Evolutionary conservation across 352 stramenopile genomes (phyloP), one percentile per base, ranked within the genome.

Genomic region (Phytophthora pinifolia): DNA sequence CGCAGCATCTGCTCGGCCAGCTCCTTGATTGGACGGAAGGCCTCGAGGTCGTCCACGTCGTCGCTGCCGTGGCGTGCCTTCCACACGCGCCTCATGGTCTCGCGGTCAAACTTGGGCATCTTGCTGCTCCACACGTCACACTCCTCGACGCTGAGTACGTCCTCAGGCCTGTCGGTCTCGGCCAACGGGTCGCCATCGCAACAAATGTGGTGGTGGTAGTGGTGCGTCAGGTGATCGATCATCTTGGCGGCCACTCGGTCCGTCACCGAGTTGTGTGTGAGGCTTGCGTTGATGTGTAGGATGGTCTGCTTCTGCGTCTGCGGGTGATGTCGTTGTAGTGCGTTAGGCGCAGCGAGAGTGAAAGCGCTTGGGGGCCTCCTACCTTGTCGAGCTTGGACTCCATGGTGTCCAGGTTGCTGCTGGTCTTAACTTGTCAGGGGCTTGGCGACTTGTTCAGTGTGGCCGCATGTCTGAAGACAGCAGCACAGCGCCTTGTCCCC

Each of bases 241-340:
- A 91, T 84, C 25, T 76, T 79, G 22, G 65, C 80, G 4, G 78
- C 79, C 49, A 91, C 78, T 15, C 74, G 74, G 10, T 81, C 74
- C 13, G 81, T 89, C 32, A 89, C 72, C 33, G 81, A 91, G 53
- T 83, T 77, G 27, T 71, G 72, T 49, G 81, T 83, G 67, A 91
- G 82, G 63, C 78, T 91, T 2, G 74, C 71, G 45, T 91, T 89
- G 67, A 89, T 83, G 65, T 91, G 81, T 44, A 91, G 54, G 15
- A 91, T 69, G n/a, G 72, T 89, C 41, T 86, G 79, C 57, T 89
- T 86, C 65, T 85, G 59, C 8, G 29, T 48, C 53, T 37, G n/a
- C 38, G 18, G 22, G 22, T 5, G 22, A 27, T 27, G 22, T 27
- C 22, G 22, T 27, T 27, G 31, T 39, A 33, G 20, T 35, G 29